Conservation (phyloP, 768 basidiomycete genomes). For the Lactarius indigo region DNA sequence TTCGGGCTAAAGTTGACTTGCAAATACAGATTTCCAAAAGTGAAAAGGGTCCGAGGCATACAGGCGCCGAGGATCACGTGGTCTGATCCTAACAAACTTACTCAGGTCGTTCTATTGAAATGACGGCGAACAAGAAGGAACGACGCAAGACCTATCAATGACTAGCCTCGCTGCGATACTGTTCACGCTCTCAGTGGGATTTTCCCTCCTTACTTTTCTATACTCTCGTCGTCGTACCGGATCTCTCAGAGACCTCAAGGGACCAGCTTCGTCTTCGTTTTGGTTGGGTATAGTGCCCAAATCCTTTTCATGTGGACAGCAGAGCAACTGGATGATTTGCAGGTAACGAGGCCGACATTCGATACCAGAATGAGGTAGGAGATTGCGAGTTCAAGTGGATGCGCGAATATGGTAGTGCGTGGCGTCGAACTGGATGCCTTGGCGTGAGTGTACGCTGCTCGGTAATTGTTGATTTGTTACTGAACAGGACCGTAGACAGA, state of each 20-base stretch:
- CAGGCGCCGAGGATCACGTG: neutral
- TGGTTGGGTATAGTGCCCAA: neutral
- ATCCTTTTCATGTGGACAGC: neutral
- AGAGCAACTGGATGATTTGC: neutral
- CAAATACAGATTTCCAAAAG: too few species aligned
- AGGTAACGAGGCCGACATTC: neutral
- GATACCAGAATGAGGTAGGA: constrained; percentile 24
- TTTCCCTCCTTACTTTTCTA: neutral
- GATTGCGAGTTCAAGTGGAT: constrained; percentile 25
- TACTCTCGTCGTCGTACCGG: neutral
- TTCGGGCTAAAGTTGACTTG: too few species aligned
- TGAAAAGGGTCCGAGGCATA: too few species aligned
- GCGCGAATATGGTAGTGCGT: constrained; percentile 26
- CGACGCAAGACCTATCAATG: neutral
- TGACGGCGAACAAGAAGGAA: neutral
- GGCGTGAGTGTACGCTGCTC: constrained; percentile 22
- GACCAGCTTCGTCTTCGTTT: neutral
- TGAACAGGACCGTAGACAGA: constrained; percentile 18
- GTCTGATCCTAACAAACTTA: neutral
- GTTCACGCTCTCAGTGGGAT: neutral
- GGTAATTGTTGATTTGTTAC: neutral
- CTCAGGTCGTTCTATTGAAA: neutral
- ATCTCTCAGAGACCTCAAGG: neutral
- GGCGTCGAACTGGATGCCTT: constrained; percentile 25
- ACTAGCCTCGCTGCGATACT: neutral